Percentiles rank a stretch among this genome's conserved stretches.
phyloP scores from a whole-genome alignment of 208 protist genomes.

The Endotrypanum monterogeii region DNA sequence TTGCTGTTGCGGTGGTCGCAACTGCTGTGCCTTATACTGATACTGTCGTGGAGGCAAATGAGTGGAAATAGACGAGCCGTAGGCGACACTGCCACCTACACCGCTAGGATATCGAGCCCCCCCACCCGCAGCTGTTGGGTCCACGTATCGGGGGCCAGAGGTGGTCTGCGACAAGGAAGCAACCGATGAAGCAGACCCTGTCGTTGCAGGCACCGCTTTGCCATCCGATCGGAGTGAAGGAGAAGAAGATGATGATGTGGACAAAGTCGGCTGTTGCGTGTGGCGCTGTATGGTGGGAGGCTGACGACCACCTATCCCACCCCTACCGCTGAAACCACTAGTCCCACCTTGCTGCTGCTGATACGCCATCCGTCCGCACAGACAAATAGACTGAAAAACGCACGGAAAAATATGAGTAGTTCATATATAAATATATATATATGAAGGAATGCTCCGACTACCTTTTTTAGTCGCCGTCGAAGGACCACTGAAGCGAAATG shows the following conservation, averaged over 20 bases:
- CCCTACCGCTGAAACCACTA: not conserved
- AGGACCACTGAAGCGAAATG: no score
- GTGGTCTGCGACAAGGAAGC: not conserved
- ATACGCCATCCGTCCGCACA: constrained; percentile 2
- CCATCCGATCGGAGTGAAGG: constrained; percentile 9
- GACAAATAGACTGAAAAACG: not conserved
- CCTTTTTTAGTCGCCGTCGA: no score
- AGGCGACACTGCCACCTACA: not conserved
- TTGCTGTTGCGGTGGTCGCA: not conserved
- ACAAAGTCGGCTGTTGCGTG: not conserved
- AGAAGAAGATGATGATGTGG: not conserved
- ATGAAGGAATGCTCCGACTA: no score
- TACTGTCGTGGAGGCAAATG: not conserved
- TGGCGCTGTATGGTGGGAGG: constrained; percentile 8
- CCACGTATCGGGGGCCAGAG: not conserved
- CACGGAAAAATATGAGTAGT: no score
- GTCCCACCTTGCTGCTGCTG: not conserved
- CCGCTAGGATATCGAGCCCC: not conserved
- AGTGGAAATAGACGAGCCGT: not conserved
- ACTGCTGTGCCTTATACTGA: not conserved
- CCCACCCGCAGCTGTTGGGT: not conserved
- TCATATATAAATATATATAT: no score
- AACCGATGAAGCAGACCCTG: not conserved
- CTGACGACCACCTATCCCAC: not conserved
- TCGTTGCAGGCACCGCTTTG: not conserved